A percentile compares a stretch with the other conserved stretches of the same genome.
Conservation (phyloP, 1,284 basidiomycete species). For the Exsudoporus floridanus region DNA sequence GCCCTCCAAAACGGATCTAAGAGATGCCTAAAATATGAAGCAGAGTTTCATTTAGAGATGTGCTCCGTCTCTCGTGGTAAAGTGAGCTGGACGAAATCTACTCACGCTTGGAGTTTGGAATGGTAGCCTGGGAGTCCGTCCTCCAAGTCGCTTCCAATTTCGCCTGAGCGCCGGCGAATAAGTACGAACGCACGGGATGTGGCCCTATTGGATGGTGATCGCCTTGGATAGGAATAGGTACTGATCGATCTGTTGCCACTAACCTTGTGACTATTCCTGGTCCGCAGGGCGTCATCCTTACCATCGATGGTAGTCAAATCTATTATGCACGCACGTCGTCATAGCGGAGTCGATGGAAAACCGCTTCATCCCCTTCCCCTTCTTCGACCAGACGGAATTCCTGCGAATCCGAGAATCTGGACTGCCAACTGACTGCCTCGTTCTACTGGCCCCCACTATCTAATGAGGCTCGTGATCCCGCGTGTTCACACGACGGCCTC, state of each 20-base stretch:
- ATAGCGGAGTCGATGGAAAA: slow-evolving; percentile 5
- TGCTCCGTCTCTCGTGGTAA: slow-evolving; percentile 4
- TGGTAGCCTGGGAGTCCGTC: slow-evolving; percentile 24
- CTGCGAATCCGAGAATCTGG: slow-evolving; percentile 2
- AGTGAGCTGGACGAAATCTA: slow-evolving; percentile 5
- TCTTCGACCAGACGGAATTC: background rate
- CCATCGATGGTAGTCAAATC: background rate
- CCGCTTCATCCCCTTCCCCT: background rate
- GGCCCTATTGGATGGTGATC: slow-evolving; percentile 8
- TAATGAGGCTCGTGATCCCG: slow-evolving; percentile 3
- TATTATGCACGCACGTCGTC: background rate
- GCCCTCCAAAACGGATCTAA: slow-evolving; percentile 8
- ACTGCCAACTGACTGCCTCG: background rate
- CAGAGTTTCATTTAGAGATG: slow-evolving; percentile 16
- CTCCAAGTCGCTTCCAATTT: slow-evolving; percentile 5
- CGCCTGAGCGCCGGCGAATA: slow-evolving; percentile 19
- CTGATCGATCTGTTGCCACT: slow-evolving; percentile 6
- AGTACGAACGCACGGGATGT: background rate
- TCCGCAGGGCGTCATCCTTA: slow-evolving; percentile 5
- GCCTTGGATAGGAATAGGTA: slow-evolving; percentile 5
- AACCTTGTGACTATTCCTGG: slow-evolving; percentile 11
- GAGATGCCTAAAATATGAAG: slow-evolving; percentile 18
- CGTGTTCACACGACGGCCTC: slow-evolving; percentile 26
- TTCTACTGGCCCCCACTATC: slow-evolving; percentile 24
- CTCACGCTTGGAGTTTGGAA: slow-evolving; percentile 18